Evolutionary conservation across 768 basidiomycete species (phyloP).

Genomic region (Mycena floridula): DNA sequence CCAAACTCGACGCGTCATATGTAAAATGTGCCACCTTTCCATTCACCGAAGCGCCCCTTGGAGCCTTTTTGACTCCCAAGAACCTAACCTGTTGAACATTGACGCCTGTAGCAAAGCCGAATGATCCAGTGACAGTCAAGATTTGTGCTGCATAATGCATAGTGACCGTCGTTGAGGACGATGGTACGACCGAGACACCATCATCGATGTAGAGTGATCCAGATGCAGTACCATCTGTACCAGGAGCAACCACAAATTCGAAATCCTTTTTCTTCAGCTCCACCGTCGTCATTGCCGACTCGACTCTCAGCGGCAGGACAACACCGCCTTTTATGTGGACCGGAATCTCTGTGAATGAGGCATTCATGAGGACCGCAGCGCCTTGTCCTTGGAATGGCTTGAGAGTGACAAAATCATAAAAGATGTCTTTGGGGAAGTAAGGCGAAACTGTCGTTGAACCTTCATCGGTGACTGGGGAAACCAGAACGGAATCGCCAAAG

Average conservation of each 20-base stretch:
- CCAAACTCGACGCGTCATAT: background rate
- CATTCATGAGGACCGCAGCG: slow-evolving; percentile 34
- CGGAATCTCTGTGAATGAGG: slow-evolving; percentile 54
- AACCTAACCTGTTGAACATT: slow-evolving; percentile 30
- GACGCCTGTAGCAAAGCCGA: slow-evolving; percentile 32
- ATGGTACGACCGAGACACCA: slow-evolving; percentile 43
- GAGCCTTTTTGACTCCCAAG: slow-evolving; percentile 26
- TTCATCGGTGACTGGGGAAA: slow-evolving; percentile 62
- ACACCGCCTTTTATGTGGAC: slow-evolving; percentile 56
- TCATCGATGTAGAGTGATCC: slow-evolving; percentile 62
- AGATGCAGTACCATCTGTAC: slow-evolving; percentile 39
- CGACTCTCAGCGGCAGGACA: slow-evolving; percentile 49
- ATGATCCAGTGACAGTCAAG: slow-evolving; percentile 29
- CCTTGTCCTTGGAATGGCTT: slow-evolving; percentile 43
- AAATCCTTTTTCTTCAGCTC: slow-evolving; percentile 50
- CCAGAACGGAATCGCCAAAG: slow-evolving; percentile 60
- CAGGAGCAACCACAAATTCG: slow-evolving; percentile 58
- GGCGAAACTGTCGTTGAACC: slow-evolving; percentile 50
- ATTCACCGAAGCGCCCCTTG: slow-evolving; percentile 13
- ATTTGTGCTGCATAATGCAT: slow-evolving; percentile 24
- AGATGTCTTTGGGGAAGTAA: slow-evolving; percentile 59
- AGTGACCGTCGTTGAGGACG: slow-evolving; percentile 23
- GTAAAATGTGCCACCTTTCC: background rate
- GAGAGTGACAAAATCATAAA: slow-evolving; percentile 57
- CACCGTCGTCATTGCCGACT: slow-evolving; percentile 56